Evolutionary conservation across 331 rosid species (phyloP), one percentile per base, ranked within the genome.

Genomic region (Pyracantha coccinea): DNA sequence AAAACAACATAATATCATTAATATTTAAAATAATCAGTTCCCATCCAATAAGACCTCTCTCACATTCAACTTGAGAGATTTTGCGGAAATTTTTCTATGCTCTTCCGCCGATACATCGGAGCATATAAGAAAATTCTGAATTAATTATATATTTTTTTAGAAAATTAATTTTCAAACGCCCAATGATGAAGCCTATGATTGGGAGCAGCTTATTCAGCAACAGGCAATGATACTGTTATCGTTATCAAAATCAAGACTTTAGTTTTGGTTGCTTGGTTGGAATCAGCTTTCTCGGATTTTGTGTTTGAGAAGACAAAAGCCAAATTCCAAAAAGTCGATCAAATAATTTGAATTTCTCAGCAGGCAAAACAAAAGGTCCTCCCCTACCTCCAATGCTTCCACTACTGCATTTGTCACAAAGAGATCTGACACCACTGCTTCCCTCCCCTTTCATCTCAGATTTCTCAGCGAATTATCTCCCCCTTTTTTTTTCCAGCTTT

Each of bases 261-360:
- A 27, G 52, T 45, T 25, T 52, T 77, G 76, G 66, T 68, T 77
- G 86, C 84, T 76, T 74, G 75, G 82, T 72, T 66, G 70, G 52
- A 66, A n/a, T 71, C 83, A 87, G 80, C 92, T 82, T 86, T 88
- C 78, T 90, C 76, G 87, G 74, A 55, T 81, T 70, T 17, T 78
- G 96, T 73, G 89, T 81, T 77, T 84, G 89, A 83, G 87, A 83
- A 82, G 89, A 85, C 89, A 86, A 90, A 84, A 84, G 91, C 77
- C 62, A 84, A 86, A 73, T 73, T 81, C 87, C 86, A 81, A 90
- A 89, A 80, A 85, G 58, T 78, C 24, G 25, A 64, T 31, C 66
- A 71, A 52, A 53, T 54, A 52, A 71, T 72, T 71, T 63, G 13
- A 16, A 3, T 25, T 13, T 61, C 9, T 61, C 2, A 9, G 41